These are phyloP conservation scores for Petunia secreta DNA, from an alignment of 257 asterid species.

Conservation along the genomic window DNA sequence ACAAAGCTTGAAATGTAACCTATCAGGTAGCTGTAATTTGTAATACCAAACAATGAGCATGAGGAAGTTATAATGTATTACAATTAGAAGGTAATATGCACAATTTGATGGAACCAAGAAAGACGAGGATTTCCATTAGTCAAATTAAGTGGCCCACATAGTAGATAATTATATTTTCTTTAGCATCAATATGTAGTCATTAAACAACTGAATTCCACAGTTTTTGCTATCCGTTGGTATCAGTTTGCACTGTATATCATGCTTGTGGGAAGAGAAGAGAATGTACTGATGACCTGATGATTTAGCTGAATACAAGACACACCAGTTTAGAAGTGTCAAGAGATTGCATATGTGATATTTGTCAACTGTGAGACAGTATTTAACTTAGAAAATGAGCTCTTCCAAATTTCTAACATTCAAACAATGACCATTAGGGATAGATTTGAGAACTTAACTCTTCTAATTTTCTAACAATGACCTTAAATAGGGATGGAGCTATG, in stretches of 20 bases:
- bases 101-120: not conserved
- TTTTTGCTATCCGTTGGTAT: not conserved
- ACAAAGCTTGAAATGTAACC: not conserved
- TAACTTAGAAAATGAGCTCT: not conserved
- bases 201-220: not conserved
- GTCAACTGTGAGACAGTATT: not conserved
- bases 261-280: not conserved
- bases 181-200: not conserved
- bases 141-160: not conserved
- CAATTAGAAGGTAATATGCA: not conserved
- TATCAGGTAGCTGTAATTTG: not conserved
- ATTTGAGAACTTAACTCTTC: not conserved
- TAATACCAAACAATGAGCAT: not conserved
- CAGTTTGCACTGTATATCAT: not conserved
- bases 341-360: not conserved
- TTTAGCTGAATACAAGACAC: not conserved
- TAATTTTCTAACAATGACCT: not conserved
- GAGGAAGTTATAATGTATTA: not conserved
- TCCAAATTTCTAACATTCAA: not conserved
- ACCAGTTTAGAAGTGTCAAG: not conserved
- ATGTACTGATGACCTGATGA: not conserved
- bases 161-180: not conserved
- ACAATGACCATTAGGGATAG: not conserved
- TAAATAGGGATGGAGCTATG: slow-evolving; percentile 86
- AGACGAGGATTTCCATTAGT: not conserved